These are phyloP conservation scores for Colletotrichum sp. DNA, from an alignment of 2,329 filamentous ascomycete species.

Conservation along the genomic window DNA sequence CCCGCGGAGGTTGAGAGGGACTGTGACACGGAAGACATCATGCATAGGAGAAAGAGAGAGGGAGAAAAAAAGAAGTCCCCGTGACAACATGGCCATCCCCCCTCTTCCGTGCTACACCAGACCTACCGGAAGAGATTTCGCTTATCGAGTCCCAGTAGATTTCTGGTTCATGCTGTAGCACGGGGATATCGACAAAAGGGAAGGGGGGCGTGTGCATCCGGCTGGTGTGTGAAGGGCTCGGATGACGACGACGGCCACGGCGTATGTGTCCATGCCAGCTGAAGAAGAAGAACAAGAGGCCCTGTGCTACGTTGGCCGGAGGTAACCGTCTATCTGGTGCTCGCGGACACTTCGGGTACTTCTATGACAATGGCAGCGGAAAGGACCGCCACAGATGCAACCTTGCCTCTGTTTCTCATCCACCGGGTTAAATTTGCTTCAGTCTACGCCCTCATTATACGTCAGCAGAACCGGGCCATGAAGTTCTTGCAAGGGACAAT, in stretches of 20 bases:
- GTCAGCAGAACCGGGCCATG: neutral
- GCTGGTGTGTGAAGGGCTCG: neutral
- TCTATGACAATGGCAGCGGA: neutral
- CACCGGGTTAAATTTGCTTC: neutral
- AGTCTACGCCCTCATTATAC: neutral
- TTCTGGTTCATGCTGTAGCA: neutral
- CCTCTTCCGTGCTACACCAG: neutral
- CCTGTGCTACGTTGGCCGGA: neutral
- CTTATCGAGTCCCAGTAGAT: constrained; percentile 17
- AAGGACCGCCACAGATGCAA: neutral
- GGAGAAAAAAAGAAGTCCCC: neutral
- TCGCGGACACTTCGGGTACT: neutral
- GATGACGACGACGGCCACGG: neutral
- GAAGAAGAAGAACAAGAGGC: neutral
- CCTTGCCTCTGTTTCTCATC: neutral
- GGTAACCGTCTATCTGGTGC: neutral
- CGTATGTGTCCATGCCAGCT: neutral
- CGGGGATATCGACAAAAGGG: neutral
- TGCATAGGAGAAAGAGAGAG: neutral
- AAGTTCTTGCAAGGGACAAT: neutral
- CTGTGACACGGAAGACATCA: neutral
- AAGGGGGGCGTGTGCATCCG: neutral
- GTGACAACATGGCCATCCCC: neutral
- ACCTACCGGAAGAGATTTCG: neutral
- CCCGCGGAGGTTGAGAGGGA: neutral